Evolutionary conservation across 148 eudicot species (phyloP).

Genomic region (Pharnaceum exiguum): DNA sequence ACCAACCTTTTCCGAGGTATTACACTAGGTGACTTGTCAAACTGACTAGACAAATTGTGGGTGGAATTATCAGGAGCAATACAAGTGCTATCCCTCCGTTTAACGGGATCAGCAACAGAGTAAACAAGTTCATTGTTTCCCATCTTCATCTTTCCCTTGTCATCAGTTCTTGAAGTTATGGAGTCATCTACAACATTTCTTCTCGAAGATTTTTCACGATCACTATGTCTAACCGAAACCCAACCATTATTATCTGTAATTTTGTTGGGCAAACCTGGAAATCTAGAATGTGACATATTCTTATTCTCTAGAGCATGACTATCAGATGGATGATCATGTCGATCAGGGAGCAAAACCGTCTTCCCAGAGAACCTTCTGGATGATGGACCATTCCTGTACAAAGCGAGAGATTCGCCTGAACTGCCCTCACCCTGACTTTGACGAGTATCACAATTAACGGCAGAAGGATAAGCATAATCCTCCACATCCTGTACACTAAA

Average conservation of each 20-base stretch:
- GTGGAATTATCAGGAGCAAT: conserved; percentile 22
- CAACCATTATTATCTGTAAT: conserved; percentile 4
- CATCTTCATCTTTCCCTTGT: conserved; percentile 41
- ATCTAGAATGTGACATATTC: conserved; percentile 17
- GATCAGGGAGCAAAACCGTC: conserved; percentile 17
- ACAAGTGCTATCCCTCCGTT: conserved; percentile 9
- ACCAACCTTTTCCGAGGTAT: conserved; percentile 56
- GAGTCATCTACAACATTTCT: conserved; percentile 17
- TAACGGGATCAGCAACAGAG: conserved; percentile 19
- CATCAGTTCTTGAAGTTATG: conserved; percentile 5
- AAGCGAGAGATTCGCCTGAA: conserved; percentile 18
- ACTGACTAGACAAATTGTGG: conserved; percentile 23
- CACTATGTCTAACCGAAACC: conserved; percentile 2
- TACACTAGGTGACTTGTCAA: conserved; percentile 25
- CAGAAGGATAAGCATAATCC: conserved; percentile 12
- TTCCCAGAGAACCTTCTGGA: conserved; percentile 23
- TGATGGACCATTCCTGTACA: conserved; percentile 25
- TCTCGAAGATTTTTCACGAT: conserved; percentile 16
- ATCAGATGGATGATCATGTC: conserved; percentile 17
- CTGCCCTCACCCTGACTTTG: conserved; percentile 9
- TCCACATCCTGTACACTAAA: conserved; percentile 22
- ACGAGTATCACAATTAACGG: conserved; percentile 16
- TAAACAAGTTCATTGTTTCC: conserved; percentile 23
- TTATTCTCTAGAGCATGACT: conserved; percentile 22
- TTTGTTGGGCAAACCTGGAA: conserved; percentile 8